Base-by-base conservation (phyloP, 371 early-diverging fungal species). In the Saksenaea vasiformis region DNA sequence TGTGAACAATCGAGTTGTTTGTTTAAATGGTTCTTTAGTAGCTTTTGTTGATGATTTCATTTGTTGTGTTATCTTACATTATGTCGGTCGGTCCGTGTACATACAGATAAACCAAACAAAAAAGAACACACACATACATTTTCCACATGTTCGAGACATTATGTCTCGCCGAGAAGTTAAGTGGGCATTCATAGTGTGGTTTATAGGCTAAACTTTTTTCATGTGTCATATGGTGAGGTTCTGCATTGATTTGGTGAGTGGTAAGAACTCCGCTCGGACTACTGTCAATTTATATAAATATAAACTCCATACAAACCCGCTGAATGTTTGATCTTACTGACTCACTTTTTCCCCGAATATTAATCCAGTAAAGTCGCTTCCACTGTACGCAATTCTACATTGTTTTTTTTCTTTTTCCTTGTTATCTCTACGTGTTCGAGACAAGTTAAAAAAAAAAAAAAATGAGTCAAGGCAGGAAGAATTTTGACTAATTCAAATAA, bases 281-380 rank as follows among this genome's bases (percentile, higher is more conserved):
- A 22, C 51, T 47, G 51, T 47, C 51, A 47, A 47, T 47, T 19
- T 47, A 47, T 47, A 47, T 22, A 24, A n/a, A n/a, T n/a, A n/a
- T n/a, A n/a, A n/a, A n/a, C n/a, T n/a, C n/a, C n/a, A n/a, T n/a
- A n/a, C n/a, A n/a, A n/a, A n/a, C 22, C 24, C 22, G 17, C 10
- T 19, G 22, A 47, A 10, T 22, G 22, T 47, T 22, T 19, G 51
- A 10, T 47, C 22, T 47, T 3, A 39, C 39, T 39, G 31, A 10
- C 11, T 39, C 39, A 11, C 39, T 14, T 22, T 47, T 47, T 47
- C 22, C 22, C 22, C 22, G 14, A 41, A 41, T 9, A 19, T 47
- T 22, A 3, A 22, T 11, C 22, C 19, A 10, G 8, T 22, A n/a
- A 19, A 19, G n/a, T 47, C 4, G 4, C 22, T 47, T 26, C 51